phyloP scores from a whole-genome alignment of 352 stramenopile genomes.

The Globisporangium spinosum region DNA sequence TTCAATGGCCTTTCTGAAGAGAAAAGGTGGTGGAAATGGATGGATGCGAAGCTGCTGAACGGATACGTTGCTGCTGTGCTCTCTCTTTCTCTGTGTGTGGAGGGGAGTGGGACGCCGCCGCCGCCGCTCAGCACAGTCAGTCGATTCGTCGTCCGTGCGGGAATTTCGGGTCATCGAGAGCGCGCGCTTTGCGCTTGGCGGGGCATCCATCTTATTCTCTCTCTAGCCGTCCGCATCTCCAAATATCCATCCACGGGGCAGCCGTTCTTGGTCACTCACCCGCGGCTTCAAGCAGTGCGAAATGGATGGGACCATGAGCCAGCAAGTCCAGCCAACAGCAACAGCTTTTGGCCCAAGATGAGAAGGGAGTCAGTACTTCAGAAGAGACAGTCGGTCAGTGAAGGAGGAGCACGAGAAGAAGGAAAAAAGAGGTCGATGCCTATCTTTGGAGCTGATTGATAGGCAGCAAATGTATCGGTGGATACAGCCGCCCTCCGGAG shows the following conservation, averaged over 20 bases:
- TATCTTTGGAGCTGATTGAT: neutral
- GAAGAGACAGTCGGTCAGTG: constrained; percentile 5
- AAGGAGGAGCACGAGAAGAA: neutral
- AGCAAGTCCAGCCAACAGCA: neutral
- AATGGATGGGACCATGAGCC: neutral
- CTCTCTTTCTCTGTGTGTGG: too few species aligned
- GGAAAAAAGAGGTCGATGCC: neutral
- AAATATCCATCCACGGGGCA: too few species aligned
- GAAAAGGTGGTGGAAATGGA: neutral
- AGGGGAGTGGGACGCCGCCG: neutral
- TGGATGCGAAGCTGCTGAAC: neutral
- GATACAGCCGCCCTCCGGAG: neutral
- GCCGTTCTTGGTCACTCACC: neutral
- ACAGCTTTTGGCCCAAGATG: neutral
- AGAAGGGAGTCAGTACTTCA: constrained; percentile 11
- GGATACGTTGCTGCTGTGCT: neutral
- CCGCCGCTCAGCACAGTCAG: neutral
- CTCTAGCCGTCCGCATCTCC: neutral
- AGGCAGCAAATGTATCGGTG: neutral
- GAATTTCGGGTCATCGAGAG: neutral
- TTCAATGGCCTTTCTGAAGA: neutral
- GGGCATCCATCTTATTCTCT: neutral
- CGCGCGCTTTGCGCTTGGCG: neutral
- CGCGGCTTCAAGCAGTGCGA: neutral
- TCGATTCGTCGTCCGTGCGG: neutral